A percentile compares a stretch with the other conserved stretches of the same genome.
Evolutionary conservation across 2,329 filamentous ascomycete species (phyloP).

Genomic region (Talaromyces sp.): DNA sequence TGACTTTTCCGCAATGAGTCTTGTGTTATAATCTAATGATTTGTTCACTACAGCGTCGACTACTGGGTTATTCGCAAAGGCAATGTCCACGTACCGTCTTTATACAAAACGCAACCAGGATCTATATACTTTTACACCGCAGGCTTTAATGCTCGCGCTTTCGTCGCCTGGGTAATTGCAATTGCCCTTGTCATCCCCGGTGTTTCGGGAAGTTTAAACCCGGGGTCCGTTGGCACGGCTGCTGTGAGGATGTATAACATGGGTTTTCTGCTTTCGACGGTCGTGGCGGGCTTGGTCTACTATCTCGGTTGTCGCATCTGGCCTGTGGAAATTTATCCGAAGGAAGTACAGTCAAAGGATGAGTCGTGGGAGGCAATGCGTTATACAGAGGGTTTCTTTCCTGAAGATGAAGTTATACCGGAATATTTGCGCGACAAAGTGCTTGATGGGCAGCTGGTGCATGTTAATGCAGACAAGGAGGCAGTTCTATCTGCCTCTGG

Average conservation of each 20-base stretch:
- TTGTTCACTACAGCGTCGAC: background rate
- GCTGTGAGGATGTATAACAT: conserved; percentile 8
- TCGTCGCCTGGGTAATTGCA: conserved; percentile 1
- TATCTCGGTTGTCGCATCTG: conserved; percentile 4
- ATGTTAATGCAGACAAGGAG: background rate
- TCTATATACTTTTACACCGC: conserved; percentile 3
- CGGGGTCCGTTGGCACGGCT: conserved; percentile 1
- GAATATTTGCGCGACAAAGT: conserved; percentile 7
- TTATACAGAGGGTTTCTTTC: conserved; percentile 4
- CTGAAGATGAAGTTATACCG: conserved; percentile 7
- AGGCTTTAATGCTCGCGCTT: conserved; percentile 5
- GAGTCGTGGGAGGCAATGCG: conserved; percentile 8
- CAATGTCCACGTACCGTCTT: conserved; percentile 6
- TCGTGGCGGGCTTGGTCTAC: conserved; percentile 1
- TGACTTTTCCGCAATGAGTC: background rate
- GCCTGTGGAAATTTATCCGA: conserved; percentile 2
- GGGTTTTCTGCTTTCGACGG: conserved; percentile 2
- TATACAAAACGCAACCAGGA: background rate
- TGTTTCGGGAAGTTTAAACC: background rate
- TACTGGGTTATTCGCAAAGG: conserved; percentile 8
- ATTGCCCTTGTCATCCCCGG: conserved; percentile 6
- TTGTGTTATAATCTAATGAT: background rate
- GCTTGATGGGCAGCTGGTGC: background rate
- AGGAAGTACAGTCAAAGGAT: background rate
- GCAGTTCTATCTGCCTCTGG: background rate